Evolutionary conservation across 1,284 basidiomycete genomes (phyloP).

Genomic region (Apiotrichum porosum): DNA sequence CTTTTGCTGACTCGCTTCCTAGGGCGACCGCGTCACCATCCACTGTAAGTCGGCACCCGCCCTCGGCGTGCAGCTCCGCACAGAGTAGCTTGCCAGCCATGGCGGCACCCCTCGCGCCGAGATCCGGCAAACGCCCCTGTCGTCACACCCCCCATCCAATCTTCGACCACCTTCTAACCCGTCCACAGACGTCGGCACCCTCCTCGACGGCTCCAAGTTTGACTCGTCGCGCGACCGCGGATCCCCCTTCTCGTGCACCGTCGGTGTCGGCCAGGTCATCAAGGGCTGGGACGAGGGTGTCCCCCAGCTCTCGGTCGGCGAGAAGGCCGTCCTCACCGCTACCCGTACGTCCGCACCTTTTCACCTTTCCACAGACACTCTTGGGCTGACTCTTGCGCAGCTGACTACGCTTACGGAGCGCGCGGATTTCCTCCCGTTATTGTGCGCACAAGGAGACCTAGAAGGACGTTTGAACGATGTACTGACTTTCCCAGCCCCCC

Average conservation of each 20-base stretch:
- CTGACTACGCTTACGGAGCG: constrained; percentile 40
- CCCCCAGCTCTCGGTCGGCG: constrained; percentile 66
- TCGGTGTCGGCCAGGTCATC: constrained; percentile 73
- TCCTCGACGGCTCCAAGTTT: constrained; percentile 49
- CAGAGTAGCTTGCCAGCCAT: too few species aligned
- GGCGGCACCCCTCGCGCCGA: too few species aligned
- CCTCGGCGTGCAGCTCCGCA: too few species aligned
- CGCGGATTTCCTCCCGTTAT: constrained; percentile 68
- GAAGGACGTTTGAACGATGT: not conserved
- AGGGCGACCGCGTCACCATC: constrained; percentile 41
- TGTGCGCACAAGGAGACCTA: constrained; percentile 1
- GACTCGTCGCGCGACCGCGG: constrained; percentile 51
- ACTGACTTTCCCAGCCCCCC: not conserved
- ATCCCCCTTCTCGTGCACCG: constrained; percentile 65
- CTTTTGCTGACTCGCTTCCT: not conserved
- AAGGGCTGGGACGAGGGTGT: constrained; percentile 89
- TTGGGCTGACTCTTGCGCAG: constrained; percentile 13
- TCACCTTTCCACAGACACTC: constrained; percentile 4
- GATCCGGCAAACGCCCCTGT: too few species aligned
- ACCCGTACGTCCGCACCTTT: constrained; percentile 35
- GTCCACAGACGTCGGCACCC: constrained; percentile 46
- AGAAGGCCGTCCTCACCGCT: constrained; percentile 65
- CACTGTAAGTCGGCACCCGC: constrained; percentile 50
- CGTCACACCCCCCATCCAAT: not conserved
- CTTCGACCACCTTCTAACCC: not conserved